Evolutionary conservation across 441 rosid genomes (phyloP).

Genomic region (Cnidoscolus chayamansa): DNA sequence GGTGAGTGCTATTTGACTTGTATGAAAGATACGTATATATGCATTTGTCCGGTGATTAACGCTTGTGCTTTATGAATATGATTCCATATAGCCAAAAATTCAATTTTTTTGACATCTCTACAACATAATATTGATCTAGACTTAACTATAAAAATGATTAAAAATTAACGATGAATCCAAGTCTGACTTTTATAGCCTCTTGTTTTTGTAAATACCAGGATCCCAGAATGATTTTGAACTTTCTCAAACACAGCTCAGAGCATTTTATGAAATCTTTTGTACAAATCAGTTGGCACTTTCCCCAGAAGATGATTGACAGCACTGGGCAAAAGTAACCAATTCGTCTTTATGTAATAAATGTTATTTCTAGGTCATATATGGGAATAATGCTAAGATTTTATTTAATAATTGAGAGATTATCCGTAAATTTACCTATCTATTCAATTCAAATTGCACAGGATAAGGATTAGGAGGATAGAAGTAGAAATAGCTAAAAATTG

Average conservation of each 20-base stretch:
- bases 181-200: conserved; percentile 2
- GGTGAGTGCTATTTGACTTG: neutral
- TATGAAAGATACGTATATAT: neutral
- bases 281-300: conserved; percentile 15
- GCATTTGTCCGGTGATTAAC: neutral
- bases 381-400: conserved; percentile 27
- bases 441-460: conserved; percentile 19
- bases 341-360: conserved; percentile 26
- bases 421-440: conserved; percentile 14
- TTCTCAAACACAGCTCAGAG: conserved; percentile 12
- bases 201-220: conserved; percentile 6
- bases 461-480: conserved; percentile 17
- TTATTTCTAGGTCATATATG: conserved; percentile 17
- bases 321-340: conserved; percentile 11
- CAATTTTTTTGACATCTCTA: neutral
- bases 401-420: conserved; percentile 23
- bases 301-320: conserved; percentile 17
- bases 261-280: conserved; percentile 12
- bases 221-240: conserved; percentile 4
- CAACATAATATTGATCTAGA: neutral
- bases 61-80: neutral
- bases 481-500: conserved; percentile 21
- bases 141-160: neutral
- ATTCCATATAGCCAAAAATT: neutral
- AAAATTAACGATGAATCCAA: neutral